Evolutionary conservation across 2,329 filamentous ascomycete species (phyloP), one percentile per base, ranked within the genome.

Genomic region (Calonectria montana): DNA sequence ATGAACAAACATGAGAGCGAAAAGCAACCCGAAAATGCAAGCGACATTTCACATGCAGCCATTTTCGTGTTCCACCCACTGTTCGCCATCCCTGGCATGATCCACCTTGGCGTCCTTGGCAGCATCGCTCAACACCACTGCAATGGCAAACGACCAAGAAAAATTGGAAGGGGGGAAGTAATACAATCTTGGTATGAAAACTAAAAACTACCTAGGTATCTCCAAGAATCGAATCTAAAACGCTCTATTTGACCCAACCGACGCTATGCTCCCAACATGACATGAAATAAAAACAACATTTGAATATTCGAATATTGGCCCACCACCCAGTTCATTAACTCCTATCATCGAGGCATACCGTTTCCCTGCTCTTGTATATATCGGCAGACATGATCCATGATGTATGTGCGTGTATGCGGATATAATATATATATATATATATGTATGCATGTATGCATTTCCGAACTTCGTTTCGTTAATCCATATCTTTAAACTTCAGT

Each of bases 271-370:
- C 50, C 23, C 53, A 41, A 29, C 59, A 37, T 23, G 18, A 43
- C 43, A 27, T 31, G 41, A 25, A 48, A 65, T n/a, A n/a, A 59
- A 67, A 37, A 15, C 50, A 37, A 57, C 29, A 57, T 57, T 57
- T 59, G 43, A 23, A 47, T 39, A n/a, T n/a, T n/a, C n/a, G 35
- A 57, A 59, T 29, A 45, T 39, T 43, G 41, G 21, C 53, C 53
- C 27, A 35, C 50, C 50, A 67, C 27, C 41, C 29, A 23, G 35
- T 25, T 55, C 65, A 27, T 39, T 47, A 67, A 67, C 23, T 50
- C 53, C 41, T 48, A 27, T 61, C 65, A 25, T 39, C 23, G 43
- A 48, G 31, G 65, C 65, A 61, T 67, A 53, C 53, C 53, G 65
- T 61, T 18, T 45, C 29, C 41, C 29, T 61, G 53, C 65, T 43